Percentiles rank a stretch among this genome's conserved stretches.
Conservation (phyloP, 208 protist genomes). For the Porcisia deanei region DNA sequence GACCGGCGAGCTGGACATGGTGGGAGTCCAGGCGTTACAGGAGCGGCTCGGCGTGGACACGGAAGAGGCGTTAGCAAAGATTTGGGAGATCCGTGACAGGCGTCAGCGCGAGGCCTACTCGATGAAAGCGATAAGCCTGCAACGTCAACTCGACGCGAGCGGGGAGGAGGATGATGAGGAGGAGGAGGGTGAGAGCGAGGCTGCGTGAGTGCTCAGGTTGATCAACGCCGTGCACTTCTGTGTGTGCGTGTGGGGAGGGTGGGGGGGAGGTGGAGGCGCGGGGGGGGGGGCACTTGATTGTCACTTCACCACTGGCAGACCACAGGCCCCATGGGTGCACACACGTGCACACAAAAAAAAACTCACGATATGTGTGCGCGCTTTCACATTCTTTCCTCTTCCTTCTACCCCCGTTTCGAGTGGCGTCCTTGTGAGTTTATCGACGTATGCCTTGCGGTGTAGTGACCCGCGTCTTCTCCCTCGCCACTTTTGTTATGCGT, state of each 20-base stretch:
- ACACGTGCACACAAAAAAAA: no score
- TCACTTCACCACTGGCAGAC: no score
- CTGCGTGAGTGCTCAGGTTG: not conserved
- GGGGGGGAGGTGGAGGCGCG: not conserved
- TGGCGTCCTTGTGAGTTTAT: no score
- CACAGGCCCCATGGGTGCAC: no score
- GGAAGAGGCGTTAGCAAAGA: slow-evolving; percentile 70
- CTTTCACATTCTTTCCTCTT: no score
- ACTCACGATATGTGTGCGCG: not conserved
- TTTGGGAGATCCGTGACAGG: slow-evolving; percentile 67
- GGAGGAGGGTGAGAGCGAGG: slow-evolving; percentile 40
- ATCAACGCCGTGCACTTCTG: not conserved
- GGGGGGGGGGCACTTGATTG: no score
- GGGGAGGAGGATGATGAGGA: slow-evolving; percentile 59
- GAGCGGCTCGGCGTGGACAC: slow-evolving; percentile 65
- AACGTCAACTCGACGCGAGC: slow-evolving; percentile 37
- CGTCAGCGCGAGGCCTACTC: slow-evolving; percentile 46
- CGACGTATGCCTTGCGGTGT: no score
- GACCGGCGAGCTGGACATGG: slow-evolving; percentile 58
- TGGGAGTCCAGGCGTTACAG: slow-evolving; percentile 47
- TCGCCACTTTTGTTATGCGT: no score
- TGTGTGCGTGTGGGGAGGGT: not conserved
- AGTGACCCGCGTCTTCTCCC: no score
- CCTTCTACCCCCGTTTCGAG: no score
- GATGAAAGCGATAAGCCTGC: slow-evolving; percentile 45